Percentiles rank a stretch among this genome's conserved stretches.
Conservation (phyloP, 2,329 filamentous ascomycete genomes). For the Cytospora piceae region DNA sequence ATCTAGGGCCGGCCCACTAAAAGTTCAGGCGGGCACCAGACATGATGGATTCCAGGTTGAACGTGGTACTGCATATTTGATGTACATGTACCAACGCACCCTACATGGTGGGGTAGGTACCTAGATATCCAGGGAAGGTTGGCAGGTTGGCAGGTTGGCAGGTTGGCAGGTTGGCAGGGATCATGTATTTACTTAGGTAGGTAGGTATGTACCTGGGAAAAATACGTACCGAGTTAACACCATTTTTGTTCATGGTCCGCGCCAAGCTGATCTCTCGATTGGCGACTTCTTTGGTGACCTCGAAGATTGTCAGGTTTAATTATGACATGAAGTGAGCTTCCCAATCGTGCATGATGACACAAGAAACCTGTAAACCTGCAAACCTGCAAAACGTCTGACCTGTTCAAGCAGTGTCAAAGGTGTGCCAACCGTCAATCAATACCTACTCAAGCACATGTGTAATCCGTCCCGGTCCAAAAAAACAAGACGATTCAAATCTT, state of each 20-base stretch:
- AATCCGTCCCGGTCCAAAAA: neutral
- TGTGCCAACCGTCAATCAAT: too few species aligned
- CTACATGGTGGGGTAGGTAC: too few species aligned
- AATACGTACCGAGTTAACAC: neutral
- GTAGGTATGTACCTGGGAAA: neutral
- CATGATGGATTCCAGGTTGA: too few species aligned
- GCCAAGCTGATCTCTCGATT: slow-evolving; percentile 2
- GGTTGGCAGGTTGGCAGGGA: too few species aligned
- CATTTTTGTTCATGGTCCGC: neutral
- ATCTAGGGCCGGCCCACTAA: too few species aligned
- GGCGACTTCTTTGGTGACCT: neutral
- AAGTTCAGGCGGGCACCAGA: too few species aligned
- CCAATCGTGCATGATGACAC: neutral
- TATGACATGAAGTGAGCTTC: neutral
- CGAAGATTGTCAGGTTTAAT: neutral
- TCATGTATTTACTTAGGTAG: neutral
- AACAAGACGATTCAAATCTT: slow-evolving; percentile 1
- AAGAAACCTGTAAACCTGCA: neutral
- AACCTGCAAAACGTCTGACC: neutral
- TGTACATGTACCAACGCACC: too few species aligned
- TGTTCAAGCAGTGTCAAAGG: too few species aligned
- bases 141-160: too few species aligned
- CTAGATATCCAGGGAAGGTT: too few species aligned
- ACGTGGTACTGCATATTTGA: too few species aligned
- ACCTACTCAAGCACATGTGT: too few species aligned